A percentile compares a stretch with the other conserved stretches of the same genome.
Conservation (phyloP, 805 yeast genomes). For the Wickerhamia fluorescens region DNA sequence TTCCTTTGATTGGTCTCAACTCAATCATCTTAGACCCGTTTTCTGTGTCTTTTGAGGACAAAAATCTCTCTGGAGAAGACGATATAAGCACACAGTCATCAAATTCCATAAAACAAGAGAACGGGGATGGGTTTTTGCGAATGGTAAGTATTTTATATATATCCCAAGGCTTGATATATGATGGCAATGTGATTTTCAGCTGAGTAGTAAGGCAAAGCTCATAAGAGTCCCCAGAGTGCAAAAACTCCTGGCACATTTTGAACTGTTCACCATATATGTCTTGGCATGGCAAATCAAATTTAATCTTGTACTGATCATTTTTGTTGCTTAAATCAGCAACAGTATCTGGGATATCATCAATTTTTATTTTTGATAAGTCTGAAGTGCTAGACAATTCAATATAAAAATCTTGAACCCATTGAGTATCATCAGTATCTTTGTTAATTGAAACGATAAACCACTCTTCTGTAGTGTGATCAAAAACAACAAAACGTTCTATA, state of each 20-base stretch:
- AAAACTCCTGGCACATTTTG: slow-evolving; percentile 53
- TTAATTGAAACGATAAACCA: slow-evolving; percentile 49
- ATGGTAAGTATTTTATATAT: slow-evolving; percentile 65
- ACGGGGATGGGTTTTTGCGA: slow-evolving; percentile 83
- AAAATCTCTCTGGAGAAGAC: slow-evolving; percentile 91
- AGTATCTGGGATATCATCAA: slow-evolving; percentile 15
- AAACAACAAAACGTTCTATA: slow-evolving; percentile 56
- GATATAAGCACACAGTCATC: slow-evolving; percentile 61
- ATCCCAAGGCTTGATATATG: slow-evolving; percentile 58
- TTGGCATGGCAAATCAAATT: slow-evolving; percentile 44
- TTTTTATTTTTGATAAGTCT: slow-evolving; percentile 6
- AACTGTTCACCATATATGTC: slow-evolving; percentile 50
- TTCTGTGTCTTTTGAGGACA: slow-evolving; percentile 59
- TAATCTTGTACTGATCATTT: slow-evolving; percentile 20
- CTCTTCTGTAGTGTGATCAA: slow-evolving; percentile 39
- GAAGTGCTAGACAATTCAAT: slow-evolving; percentile 5
- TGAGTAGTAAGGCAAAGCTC: slow-evolving; percentile 86
- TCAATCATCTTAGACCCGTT: slow-evolving; percentile 44
- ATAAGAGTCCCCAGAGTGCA: slow-evolving; percentile 82
- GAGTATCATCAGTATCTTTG: slow-evolving; percentile 20
- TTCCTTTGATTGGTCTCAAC: slow-evolving; percentile 93
- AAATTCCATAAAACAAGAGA: slow-evolving; percentile 72
- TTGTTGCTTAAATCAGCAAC: slow-evolving; percentile 18
- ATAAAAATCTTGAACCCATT: slow-evolving; percentile 26
- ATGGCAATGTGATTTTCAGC: slow-evolving; percentile 51